A percentile compares a stretch with the other conserved stretches of the same genome.
These are phyloP conservation scores for Alternaria burnsii DNA, from an alignment of 2,329 filamentous ascomycete species.

Conservation along the genomic window DNA sequence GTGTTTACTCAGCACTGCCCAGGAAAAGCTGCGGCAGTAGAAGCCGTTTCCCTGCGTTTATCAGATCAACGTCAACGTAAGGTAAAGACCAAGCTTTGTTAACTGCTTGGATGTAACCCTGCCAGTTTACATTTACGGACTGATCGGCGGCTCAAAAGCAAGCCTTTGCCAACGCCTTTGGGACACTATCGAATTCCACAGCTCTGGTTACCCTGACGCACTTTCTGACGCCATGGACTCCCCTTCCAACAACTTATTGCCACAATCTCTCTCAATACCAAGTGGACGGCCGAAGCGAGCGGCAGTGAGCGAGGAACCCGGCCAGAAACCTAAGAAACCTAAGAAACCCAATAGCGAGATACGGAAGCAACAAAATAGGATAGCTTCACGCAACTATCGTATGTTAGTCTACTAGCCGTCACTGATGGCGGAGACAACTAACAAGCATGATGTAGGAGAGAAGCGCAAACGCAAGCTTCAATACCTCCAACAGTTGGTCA, in stretches of 20 bases:
- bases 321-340: slow-evolving; percentile 41
- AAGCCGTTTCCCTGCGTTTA: slow-evolving; percentile 22
- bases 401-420: slow-evolving; percentile 10
- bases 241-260: slow-evolving; percentile 16
- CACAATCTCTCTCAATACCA: slow-evolving; percentile 15
- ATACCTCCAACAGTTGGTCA: slow-evolving; percentile 46
- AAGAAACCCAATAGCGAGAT: slow-evolving; percentile 49
- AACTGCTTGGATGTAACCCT: slow-evolving; percentile 31
- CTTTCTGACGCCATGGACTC: slow-evolving; percentile 35
- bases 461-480: slow-evolving; percentile 50
- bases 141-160: slow-evolving; percentile 29
- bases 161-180: slow-evolving; percentile 20
- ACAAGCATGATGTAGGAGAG: slow-evolving; percentile 35
- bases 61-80: slow-evolving; percentile 22
- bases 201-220: slow-evolving; percentile 14
- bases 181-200: slow-evolving; percentile 16
- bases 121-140: slow-evolving; percentile 18
- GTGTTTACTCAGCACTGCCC: slow-evolving; percentile 38
- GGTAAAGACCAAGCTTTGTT: slow-evolving; percentile 20
- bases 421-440: slow-evolving; percentile 10
- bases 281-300: slow-evolving; percentile 18
- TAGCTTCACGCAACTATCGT: slow-evolving; percentile 51
- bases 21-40: slow-evolving; percentile 29
- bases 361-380: slow-evolving; percentile 50
- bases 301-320: slow-evolving; percentile 17